Conservation (phyloP, 2,329 filamentous ascomycete species). For the Pseudogymnoascus sp. region DNA sequence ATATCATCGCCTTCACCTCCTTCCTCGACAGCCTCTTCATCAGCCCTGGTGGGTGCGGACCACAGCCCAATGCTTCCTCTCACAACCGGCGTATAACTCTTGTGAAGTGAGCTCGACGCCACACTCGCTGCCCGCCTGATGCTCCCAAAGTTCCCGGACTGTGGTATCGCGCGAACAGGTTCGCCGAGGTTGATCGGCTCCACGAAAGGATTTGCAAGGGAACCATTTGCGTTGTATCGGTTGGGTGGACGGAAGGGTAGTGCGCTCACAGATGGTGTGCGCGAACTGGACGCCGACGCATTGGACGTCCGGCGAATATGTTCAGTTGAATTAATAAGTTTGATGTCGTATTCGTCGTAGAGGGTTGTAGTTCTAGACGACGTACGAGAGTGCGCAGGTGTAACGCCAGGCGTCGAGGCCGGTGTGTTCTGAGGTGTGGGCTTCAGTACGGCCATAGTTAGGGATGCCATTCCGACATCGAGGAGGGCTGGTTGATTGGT, state of each 20-base stretch:
- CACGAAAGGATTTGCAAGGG: slow-evolving; percentile 2
- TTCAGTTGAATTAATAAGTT: slow-evolving; percentile 66
- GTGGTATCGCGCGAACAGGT: not conserved
- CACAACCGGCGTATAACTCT: slow-evolving; percentile 21
- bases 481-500: slow-evolving; percentile 86
- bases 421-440: slow-evolving; percentile 20
- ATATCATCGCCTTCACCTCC: slow-evolving; percentile 31
- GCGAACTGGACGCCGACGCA: slow-evolving; percentile 32
- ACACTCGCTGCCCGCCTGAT: slow-evolving; percentile 28
- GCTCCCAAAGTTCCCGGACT: slow-evolving; percentile 23
- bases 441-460: slow-evolving; percentile 77
- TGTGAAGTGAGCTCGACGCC: slow-evolving; percentile 17
- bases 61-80: slow-evolving; percentile 40
- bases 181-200: not conserved
- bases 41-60: slow-evolving; percentile 36
- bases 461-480: slow-evolving; percentile 81
- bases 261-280: slow-evolving; percentile 19
- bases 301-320: slow-evolving; percentile 50
- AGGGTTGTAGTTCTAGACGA: slow-evolving; percentile 37
- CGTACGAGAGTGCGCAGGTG: slow-evolving; percentile 33
- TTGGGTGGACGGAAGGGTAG: not conserved
- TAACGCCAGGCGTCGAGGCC: slow-evolving; percentile 16
- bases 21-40: slow-evolving; percentile 44
- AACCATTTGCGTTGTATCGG: not conserved
- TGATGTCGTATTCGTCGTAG: slow-evolving; percentile 64